Evolutionary conservation across 2,329 filamentous ascomycete species (phyloP), one percentile per base, ranked within the genome.

Genomic region (Dothistroma pini): DNA sequence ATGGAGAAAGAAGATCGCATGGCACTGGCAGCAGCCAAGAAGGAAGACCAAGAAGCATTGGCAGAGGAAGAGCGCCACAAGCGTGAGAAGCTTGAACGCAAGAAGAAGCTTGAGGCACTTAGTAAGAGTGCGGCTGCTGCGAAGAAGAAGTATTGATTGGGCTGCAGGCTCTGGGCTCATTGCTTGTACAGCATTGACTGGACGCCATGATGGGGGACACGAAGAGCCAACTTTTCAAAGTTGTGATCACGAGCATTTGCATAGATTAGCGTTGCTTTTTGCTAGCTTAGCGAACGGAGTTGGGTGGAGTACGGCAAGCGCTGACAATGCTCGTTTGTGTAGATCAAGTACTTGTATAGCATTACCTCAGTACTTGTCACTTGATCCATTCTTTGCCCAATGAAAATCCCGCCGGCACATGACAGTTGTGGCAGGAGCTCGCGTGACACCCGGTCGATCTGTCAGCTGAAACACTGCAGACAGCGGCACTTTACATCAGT

Each of bases 1-100:
- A 84, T 93, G 48, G 88, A 91, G 63, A 77, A 82, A 38, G 90
- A 93, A 73, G 90, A 93, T 72, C 78, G 80, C 52, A 72, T 78
- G 54, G 88, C 89, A 1, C 83, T 87, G 62, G 75, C 78, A 32
- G 79, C 82, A 58, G 90, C 89, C 25, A 84, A 83, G 50, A 81
- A 82, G 52, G 90, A 93, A 71, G 90, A 93, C 68, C 79, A 83
- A 19, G 79, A 84, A 66, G 86, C 89, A 61, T 77, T 89, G 67
- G 80, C 79, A 2, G 81, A 89, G 48, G 88, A 89, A 74, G 83
- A 80, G 70, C 77, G 76, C 56, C 80, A 85, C 60, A 89, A 84
- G 75, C 79, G 79, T 1, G 85, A 87, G 70, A 89, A 89, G 74
- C 81, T 85, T 67, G 83, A 84, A 65, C 71, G 74, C 25, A 76